Evolutionary conservation across 1,139 yeast species (phyloP).

Genomic region (Debaryomyces subglobosus): DNA sequence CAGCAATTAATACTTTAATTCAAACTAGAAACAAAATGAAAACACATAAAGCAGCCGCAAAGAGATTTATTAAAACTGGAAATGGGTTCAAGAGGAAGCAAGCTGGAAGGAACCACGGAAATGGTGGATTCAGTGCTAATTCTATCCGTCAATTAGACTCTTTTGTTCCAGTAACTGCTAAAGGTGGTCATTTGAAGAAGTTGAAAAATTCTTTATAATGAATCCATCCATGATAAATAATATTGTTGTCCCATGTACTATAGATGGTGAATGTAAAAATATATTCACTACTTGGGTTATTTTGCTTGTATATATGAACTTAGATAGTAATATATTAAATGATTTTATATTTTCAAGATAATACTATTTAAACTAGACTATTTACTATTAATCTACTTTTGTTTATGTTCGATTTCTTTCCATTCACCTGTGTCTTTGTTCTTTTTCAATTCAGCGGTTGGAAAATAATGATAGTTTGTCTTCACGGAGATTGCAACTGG

Average conservation of each 20-base stretch:
- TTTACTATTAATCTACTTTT: not conserved
- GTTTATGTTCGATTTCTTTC: slow-evolving; percentile 42
- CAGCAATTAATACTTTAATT: slow-evolving; percentile 25
- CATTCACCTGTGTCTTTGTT: slow-evolving; percentile 49
- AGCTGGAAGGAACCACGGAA: slow-evolving; percentile 92
- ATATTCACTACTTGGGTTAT: not conserved
- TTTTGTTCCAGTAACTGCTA: slow-evolving; percentile 56
- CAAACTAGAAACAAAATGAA: slow-evolving; percentile 58
- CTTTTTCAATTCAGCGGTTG: slow-evolving; percentile 69
- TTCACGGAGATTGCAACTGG: slow-evolving; percentile 86
- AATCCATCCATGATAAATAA: not conserved
- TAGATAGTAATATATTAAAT: not conserved
- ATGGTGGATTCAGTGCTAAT: slow-evolving; percentile 80
- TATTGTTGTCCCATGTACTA: not conserved
- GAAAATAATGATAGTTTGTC: slow-evolving; percentile 90
- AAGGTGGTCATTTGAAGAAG: slow-evolving; percentile 57
- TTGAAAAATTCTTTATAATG: slow-evolving; percentile 34
- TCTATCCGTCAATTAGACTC: slow-evolving; percentile 66
- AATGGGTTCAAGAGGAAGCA: slow-evolving; percentile 59
- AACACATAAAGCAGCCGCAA: slow-evolving; percentile 78
- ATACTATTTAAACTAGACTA: not conserved
- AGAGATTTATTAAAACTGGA: slow-evolving; percentile 77
- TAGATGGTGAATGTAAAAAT: not conserved
- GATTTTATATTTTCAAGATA: not conserved
- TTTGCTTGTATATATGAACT: slow-evolving; percentile 5